Conservation (phyloP, 2,329 filamentous ascomycete species). For the Penicillium sp. region DNA sequence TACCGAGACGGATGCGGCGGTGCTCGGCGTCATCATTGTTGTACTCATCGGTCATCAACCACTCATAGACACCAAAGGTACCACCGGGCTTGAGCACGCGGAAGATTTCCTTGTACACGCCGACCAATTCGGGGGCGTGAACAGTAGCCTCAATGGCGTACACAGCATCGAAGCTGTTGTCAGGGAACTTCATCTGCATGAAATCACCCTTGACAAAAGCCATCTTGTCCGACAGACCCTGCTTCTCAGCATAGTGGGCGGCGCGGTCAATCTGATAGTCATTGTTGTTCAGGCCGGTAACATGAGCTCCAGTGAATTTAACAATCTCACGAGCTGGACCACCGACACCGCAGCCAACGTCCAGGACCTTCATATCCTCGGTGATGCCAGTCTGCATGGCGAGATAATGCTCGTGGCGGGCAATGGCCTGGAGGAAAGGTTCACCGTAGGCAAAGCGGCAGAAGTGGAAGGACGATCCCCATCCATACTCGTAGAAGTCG, state of each 20-base stretch:
- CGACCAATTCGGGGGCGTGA: conserved; percentile 83
- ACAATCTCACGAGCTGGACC: conserved; percentile 92
- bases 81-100: conserved; percentile 93
- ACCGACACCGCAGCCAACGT: conserved; percentile 95
- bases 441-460: conserved; percentile 86
- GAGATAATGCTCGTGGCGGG: conserved; percentile 95
- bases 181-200: conserved; percentile 96
- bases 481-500: conserved; percentile 93
- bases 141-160: conserved; percentile 97
- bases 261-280: conserved; percentile 97
- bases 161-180: conserved; percentile 87
- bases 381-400: conserved; percentile 81
- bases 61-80: conserved; percentile 95
- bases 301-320: conserved; percentile 85
- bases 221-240: conserved; percentile 72
- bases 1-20: conserved; percentile 84
- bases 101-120: conserved; percentile 91
- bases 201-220: conserved; percentile 93
- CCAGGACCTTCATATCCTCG: conserved; percentile 81
- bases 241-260: conserved; percentile 74
- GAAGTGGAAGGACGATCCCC: conserved; percentile 96
- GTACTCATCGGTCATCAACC: conserved; percentile 96
- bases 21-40: conserved; percentile 83
- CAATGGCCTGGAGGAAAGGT: conserved; percentile 83
- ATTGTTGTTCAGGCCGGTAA: conserved; percentile 96